Conservation (phyloP, 2,329 filamentous ascomycete genomes). For the Diaporthe ilicicola region DNA sequence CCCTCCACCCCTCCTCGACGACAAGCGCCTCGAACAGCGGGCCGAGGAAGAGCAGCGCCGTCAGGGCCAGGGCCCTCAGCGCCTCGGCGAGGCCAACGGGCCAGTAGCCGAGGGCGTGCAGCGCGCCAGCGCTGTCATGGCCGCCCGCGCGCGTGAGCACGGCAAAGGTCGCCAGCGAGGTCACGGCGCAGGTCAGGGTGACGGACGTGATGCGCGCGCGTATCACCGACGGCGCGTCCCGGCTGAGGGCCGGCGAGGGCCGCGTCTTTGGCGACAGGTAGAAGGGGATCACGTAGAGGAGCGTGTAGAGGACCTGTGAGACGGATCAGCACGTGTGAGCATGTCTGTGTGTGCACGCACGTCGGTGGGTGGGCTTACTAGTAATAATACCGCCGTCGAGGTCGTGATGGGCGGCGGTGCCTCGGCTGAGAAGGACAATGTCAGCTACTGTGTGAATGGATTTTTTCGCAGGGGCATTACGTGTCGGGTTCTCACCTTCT, state of each 20-base stretch:
- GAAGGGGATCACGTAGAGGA: constrained; percentile 89
- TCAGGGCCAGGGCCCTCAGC: constrained; percentile 71
- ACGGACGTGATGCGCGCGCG: constrained; percentile 85
- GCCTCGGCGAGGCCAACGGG: constrained; percentile 75
- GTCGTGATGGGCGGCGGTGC: constrained; percentile 49
- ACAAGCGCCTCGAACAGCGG: constrained; percentile 84
- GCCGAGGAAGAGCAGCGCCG: constrained; percentile 80
- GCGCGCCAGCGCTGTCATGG: constrained; percentile 53
- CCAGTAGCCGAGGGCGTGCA: constrained; percentile 83
- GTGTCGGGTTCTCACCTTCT: constrained; percentile 1
- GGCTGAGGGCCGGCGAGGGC: constrained; percentile 79
- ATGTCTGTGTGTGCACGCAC: neutral
- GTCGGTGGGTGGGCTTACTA: constrained; percentile 44
- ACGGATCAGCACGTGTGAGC: neutral
- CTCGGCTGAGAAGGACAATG: neutral
- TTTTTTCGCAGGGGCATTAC: too few relatives aligned
- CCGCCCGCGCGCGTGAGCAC: constrained; percentile 66
- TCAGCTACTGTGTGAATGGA: neutral
- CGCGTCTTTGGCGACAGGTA: constrained; percentile 84
- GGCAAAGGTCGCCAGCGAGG: constrained; percentile 71
- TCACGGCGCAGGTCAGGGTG: constrained; percentile 75
- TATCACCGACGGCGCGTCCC: constrained; percentile 91
- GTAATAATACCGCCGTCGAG: constrained; percentile 45
- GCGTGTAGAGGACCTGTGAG: constrained; percentile 78
- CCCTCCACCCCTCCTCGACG: constrained; percentile 74